These are phyloP conservation scores for Solanum tarapatanum DNA, from an alignment of 257 asterid species.

Conservation along the genomic window DNA sequence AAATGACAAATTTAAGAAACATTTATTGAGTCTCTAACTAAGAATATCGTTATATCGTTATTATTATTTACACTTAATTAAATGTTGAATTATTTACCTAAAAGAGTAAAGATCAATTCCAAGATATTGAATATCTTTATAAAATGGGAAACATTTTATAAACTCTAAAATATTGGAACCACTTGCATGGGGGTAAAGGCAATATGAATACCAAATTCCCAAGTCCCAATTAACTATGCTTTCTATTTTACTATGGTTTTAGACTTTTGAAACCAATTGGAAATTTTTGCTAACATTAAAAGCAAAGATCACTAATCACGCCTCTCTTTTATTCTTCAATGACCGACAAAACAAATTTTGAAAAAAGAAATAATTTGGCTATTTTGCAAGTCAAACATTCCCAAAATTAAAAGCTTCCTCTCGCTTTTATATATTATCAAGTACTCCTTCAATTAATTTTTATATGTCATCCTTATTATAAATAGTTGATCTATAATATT, in stretches of 20 bases:
- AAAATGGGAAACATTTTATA: neutral
- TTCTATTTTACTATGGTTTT: neutral
- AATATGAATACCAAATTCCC: neutral
- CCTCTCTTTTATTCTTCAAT: neutral
- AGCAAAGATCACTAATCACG: neutral
- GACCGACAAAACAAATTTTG: neutral
- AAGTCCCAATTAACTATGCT: neutral
- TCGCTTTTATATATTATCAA: neutral
- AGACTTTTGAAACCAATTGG: neutral
- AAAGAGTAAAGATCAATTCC: neutral
- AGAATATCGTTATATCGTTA: too few species aligned
- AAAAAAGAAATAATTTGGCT: neutral
- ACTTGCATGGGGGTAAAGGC: neutral
- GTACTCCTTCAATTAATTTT: too few species aligned
- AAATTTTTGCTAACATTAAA: neutral
- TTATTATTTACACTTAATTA: too few species aligned
- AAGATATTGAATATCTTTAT: neutral
- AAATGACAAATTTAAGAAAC: too few species aligned
- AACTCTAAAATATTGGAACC: neutral
- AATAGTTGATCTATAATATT: too few species aligned
- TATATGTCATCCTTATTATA: too few species aligned
- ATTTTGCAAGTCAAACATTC: neutral
- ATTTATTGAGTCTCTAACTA: too few species aligned
- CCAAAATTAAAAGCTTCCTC: neutral
- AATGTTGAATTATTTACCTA: too few species aligned